Evolutionary conservation across 306 rosid species (phyloP).

Genomic region (Lagenaria siceraria): DNA sequence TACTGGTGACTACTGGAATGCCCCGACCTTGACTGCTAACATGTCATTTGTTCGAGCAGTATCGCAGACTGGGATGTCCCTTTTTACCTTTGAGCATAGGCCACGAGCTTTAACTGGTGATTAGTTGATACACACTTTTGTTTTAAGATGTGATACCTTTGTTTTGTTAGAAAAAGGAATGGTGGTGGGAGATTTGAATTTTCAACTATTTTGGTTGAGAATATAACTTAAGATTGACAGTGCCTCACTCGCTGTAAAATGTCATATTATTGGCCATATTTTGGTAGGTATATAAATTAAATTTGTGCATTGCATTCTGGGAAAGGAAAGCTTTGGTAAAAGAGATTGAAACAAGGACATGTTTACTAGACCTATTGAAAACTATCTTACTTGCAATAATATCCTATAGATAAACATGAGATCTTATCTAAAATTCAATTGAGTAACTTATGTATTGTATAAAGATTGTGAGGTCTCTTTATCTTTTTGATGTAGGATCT

Average conservation of each 20-base stretch:
- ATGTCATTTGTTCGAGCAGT: conserved; percentile 89
- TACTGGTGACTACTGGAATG: conserved; percentile 76
- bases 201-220: too few relatives aligned
- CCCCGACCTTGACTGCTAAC: conserved; percentile 85
- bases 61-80: conserved; percentile 91
- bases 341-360: neutral
- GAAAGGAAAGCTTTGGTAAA: neutral
- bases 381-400: too few relatives aligned
- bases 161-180: neutral
- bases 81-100: conserved; percentile 60
- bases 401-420: too few relatives aligned
- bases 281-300: too few relatives aligned
- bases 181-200: neutral
- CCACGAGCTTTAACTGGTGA: conserved; percentile 84
- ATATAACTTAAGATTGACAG: too few relatives aligned
- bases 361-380: too few relatives aligned
- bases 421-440: too few relatives aligned
- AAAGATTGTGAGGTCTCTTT: too few relatives aligned
- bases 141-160: neutral
- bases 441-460: too few relatives aligned
- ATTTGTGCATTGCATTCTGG: neutral
- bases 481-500: too few relatives aligned
- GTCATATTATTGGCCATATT: too few relatives aligned
- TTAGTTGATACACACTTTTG: conserved; percentile 11
- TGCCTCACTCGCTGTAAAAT: too few relatives aligned